phyloP scores from a whole-genome alignment of 768 basidiomycete genomes.

The Neoboletus brunneissimus region DNA sequence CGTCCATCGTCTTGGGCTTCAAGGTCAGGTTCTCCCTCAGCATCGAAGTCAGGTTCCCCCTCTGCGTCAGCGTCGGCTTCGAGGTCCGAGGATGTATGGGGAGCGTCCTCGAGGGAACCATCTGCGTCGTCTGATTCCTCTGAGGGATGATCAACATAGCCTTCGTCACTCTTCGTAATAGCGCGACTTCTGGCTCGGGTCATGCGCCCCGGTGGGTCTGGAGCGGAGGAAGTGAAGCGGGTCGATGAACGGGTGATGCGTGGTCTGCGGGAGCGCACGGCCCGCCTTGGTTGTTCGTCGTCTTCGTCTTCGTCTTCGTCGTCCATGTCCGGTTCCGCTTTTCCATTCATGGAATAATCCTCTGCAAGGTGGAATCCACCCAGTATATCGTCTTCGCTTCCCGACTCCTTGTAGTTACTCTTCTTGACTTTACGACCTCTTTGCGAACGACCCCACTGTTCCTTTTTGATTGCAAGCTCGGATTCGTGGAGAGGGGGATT shows the following conservation, averaged over 20 bases:
- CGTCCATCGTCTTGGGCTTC: slow-evolving; percentile 40
- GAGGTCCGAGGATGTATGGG: slow-evolving; percentile 39
- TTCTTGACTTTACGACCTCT: slow-evolving; percentile 43
- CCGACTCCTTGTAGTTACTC: slow-evolving; percentile 44
- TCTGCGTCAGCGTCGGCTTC: slow-evolving; percentile 38
- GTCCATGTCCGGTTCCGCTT: slow-evolving; percentile 17
- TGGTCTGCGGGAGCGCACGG: slow-evolving; percentile 13
- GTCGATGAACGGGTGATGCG: slow-evolving; percentile 28
- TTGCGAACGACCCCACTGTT: slow-evolving; percentile 24
- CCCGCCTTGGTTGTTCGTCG: slow-evolving; percentile 20
- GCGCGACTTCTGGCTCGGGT: slow-evolving; percentile 27
- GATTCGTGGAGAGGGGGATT: slow-evolving; percentile 1
- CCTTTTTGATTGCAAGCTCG: slow-evolving; percentile 1
- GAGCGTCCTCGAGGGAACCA: slow-evolving; percentile 56
- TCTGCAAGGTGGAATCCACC: slow-evolving; percentile 14
- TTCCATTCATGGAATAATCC: slow-evolving; percentile 20
- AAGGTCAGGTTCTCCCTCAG: slow-evolving; percentile 36
- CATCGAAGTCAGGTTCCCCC: slow-evolving; percentile 39
- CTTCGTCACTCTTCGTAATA: slow-evolving; percentile 46
- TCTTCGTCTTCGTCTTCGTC: slow-evolving; percentile 36
- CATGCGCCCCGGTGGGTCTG: slow-evolving; percentile 7
- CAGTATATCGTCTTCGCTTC: slow-evolving; percentile 40
- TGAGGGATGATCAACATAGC: slow-evolving; percentile 49
- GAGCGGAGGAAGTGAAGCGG: background rate
- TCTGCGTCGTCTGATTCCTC: slow-evolving; percentile 53